Base-by-base conservation (phyloP, 2,329 filamentous ascomycete species). In the Fusarium coicis region DNA sequence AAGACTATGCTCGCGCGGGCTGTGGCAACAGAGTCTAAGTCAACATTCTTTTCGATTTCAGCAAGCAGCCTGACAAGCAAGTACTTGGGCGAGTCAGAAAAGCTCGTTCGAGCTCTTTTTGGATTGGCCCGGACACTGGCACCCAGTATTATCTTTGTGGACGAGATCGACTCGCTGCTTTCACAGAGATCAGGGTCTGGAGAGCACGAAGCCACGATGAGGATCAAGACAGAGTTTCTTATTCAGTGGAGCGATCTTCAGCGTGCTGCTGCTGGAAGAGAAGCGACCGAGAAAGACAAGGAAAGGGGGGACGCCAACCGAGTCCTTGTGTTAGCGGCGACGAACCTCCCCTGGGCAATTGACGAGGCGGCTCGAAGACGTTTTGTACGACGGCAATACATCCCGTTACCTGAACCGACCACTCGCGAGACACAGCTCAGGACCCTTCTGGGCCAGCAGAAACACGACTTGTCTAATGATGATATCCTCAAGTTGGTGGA, bases 181-280 rank as follows among this genome's bases (percentile, higher is more conserved):
- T 97, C 95, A 2, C 91, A 95, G 21, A 88, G 96, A 57, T 93
- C 93, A 11, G 93, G 94, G 0, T 92, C 92, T 7, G 92, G 93
- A 2, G 96, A 98, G 79, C 93, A 98, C 77, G 96, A 99, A 83
- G 94, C 96, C 2, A 97, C 95, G 2, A 88, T 96, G 64, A 90
- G 96, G 62, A 97, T 98, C 79, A 99, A 99, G 84, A 99, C 96
- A 0, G 96, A 99, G 79, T 99, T 99, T 77, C 85, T 99, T 36
- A 98, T 99, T 34, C 95, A 98, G 79, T 99, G 96, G 96, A 96
- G 93, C 66, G 95, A 98, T 79, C 84, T 99, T 5, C 95, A 97
- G 78, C 91, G 94, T 72, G 96, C 96, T 6, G 96, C 96, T 11
- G 96, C 95, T 8, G 96, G 96, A 2, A 89, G 93, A 42, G 94